Evolutionary conservation across 805 yeast genomes (phyloP), one percentile per base, ranked within the genome.

Genomic region (Metschnikowia drakensbergensis): DNA sequence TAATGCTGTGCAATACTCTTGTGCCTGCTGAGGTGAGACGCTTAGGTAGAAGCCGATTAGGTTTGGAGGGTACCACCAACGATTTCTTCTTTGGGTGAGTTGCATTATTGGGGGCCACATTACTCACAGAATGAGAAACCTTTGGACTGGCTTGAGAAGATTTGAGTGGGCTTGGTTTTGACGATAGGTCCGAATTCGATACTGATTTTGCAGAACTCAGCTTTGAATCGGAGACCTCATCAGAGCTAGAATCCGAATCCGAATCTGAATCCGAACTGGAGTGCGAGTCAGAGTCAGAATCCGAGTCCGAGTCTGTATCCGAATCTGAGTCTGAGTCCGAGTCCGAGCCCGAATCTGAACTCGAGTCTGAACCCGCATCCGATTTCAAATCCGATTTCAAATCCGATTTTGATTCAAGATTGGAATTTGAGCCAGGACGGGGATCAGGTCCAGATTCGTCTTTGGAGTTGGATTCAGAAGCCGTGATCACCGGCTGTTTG

Each of bases 181-280:
- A 6, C 17, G 23, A 11, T 10, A 6, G 23, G 39, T 11, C 17
- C 17, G 17, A 17, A 17, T 17, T 9, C 13, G 36, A 33, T 28
- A 28, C 30, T 28, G 30, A 33, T 33, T 6, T 17, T 17, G 17
- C 17, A 17, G 17, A 17, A 6, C 13, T 33, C 11, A 9, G 23
- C 5, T 33, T 17, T 8, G 36, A 33, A 33, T 17, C 17, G 17
- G 30, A 6, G 30, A 28, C 30, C 6, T 11, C 4, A 22, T 33
- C 36, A 17, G 36, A 33, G 36, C 36, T 33, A 33, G 34, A 31
- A n/a, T 43, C 50, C 46, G 45, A 45, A 9, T 46, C 53, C n/a
- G 48, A 43, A 13, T 44, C 41, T 10, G 53, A 50, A n/a, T 42
- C 45, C 22, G 51, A 47, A 33, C 37, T 50, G 3, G 53, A 45